phyloP scores from a whole-genome alignment of 768 basidiomycete species.

The Lanmaoa pseudosensibilis region DNA sequence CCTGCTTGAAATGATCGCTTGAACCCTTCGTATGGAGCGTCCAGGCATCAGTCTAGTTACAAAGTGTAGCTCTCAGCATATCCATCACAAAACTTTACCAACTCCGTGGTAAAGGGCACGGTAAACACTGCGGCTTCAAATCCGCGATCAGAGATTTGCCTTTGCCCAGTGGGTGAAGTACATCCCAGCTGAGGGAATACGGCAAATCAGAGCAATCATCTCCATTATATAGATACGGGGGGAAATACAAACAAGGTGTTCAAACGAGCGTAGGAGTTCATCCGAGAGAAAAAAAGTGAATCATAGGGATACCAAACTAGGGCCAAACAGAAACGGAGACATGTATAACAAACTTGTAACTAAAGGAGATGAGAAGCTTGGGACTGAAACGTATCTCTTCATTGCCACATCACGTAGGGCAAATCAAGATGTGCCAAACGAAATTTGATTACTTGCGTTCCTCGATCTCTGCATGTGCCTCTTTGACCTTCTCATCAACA shows the following conservation, averaged over 20 bases:
- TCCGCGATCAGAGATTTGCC: not conserved
- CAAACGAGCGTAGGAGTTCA: slow-evolving; percentile 25
- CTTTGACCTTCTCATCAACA: slow-evolving; percentile 51
- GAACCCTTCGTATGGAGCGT: too few species aligned
- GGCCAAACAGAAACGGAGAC: slow-evolving; percentile 2
- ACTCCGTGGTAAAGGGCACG: too few species aligned
- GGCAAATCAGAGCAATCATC: not conserved
- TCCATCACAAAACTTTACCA: too few species aligned
- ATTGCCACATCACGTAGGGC: not conserved
- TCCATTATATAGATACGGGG: slow-evolving; percentile 1
- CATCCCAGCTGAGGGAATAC: not conserved
- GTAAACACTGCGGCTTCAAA: too few species aligned
- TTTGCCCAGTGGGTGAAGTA: not conserved
- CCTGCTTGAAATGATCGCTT: too few species aligned
- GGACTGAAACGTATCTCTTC: not conserved
- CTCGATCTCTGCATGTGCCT: slow-evolving; percentile 10
- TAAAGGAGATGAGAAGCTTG: slow-evolving; percentile 1
- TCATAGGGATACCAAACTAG: not conserved
- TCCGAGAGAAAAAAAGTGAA: not conserved
- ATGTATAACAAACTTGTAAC: slow-evolving; percentile 7
- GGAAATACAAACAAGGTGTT: slow-evolving; percentile 17
- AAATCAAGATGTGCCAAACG: not conserved
- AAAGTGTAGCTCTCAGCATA: too few species aligned
- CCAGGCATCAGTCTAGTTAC: too few species aligned
- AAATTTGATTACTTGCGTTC: slow-evolving; percentile 16